Base-by-base conservation (phyloP, 805 yeast genomes). In the Nakazawaea ambrosiae region DNA sequence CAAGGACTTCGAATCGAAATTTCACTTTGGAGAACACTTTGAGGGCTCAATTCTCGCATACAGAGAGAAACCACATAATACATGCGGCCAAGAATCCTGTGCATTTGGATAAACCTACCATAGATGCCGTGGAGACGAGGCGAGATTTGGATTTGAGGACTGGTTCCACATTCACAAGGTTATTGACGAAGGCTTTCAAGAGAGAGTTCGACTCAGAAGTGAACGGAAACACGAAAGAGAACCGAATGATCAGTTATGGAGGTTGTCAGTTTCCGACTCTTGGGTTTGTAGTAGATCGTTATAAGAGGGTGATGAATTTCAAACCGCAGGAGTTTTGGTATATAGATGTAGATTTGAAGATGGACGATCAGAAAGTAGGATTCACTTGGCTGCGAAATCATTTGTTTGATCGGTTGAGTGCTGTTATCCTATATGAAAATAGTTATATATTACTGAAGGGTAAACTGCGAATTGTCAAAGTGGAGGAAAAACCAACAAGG, bases 181-280 rank as follows among this genome's bases (percentile, higher is more conserved):
- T 87, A 26, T 65, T 89, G 39, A 83, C 90, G 30, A 63, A 75
- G 41, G 50, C 68, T 36, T 61, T 77, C 49, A 27, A 42, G 7
- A 15, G 30, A 14, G 39, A 45, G 28, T 61, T 77, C 49, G 27
- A 42, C 6, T 14, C 26, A 14, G 39, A 45, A 29, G 39, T 54
- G 16, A 17, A 14, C 5, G 20, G 24, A 10, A 18, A 23, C 10
- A 46, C 52, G 41, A 47, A 53, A 41, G 46, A 61, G 65, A 4
- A 14, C 9, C 8, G 15, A 12, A 28, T 31, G 11, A 66, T 82
- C 0, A 87, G 96, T 1, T 92, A 89, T 55, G 99, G 99, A 3
- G 70, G 75, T 2, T 92, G 99, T 54, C 99, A 92, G 54, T 92
- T 92, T 50, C 99, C 99, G 2, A 90, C 98, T 0, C 64, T 92